Evolutionary conservation across 139 green algal genomes (phyloP).

Genomic region (Ettlia oleoabundans): DNA sequence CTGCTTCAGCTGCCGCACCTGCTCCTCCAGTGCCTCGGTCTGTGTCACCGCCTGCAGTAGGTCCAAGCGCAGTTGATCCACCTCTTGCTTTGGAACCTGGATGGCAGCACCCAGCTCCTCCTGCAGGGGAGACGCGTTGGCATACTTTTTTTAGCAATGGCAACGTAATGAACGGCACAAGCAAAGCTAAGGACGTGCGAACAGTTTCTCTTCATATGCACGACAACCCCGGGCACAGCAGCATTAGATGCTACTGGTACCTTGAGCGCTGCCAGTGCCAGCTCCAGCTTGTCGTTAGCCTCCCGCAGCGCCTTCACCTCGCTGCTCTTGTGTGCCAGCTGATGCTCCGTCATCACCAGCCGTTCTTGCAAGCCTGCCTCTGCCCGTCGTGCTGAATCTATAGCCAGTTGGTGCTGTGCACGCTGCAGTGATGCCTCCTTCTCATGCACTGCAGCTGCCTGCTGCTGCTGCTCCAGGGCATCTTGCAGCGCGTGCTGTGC

Average conservation of each 20-base stretch:
- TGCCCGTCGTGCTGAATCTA: not conserved
- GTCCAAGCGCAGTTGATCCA: not conserved
- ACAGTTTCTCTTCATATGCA: no score
- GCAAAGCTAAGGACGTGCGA: no score
- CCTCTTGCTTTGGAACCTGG: not conserved
- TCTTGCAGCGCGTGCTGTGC: conserved; percentile 2
- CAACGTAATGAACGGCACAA: no score
- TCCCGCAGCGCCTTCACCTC: conserved; percentile 32
- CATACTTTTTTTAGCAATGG: conserved; percentile 33
- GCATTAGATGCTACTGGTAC: no score
- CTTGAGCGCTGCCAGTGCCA: conserved; percentile 4
- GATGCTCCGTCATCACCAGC: conserved; percentile 4
- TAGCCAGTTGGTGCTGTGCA: not conserved
- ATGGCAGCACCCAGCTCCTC: conserved; percentile 11
- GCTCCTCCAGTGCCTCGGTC: not conserved
- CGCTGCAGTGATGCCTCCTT: not conserved
- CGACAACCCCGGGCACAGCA: no score
- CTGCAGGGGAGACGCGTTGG: conserved; percentile 42
- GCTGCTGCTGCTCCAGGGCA: conserved; percentile 12
- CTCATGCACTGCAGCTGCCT: not conserved
- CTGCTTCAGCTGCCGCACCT: conserved; percentile 9
- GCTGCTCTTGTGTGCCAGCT: conserved; percentile 18
- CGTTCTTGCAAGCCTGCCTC: conserved; percentile 15
- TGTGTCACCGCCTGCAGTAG: conserved; percentile 1
- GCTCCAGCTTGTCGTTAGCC: conserved; percentile 33